Evolutionary conservation across 2,329 filamentous ascomycete species (phyloP).

Genomic region (Dothideomycetes sp.): DNA sequence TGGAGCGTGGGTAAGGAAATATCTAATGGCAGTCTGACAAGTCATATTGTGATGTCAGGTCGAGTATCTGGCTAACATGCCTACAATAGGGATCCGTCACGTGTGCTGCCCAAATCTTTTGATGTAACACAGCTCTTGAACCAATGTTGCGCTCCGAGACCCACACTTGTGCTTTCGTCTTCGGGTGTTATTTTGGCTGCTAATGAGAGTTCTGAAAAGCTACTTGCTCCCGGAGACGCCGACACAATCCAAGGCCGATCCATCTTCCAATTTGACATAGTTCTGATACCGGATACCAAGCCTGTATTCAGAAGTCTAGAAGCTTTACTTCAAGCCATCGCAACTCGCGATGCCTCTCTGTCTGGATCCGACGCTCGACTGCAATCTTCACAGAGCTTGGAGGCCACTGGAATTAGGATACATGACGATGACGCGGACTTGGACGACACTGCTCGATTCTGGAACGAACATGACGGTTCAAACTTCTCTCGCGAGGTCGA

Average conservation of each 20-base stretch:
- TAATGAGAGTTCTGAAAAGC: background rate
- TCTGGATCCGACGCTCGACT: background rate
- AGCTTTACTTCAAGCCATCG: background rate
- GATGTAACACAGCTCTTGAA: too few relatives aligned
- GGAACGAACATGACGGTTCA: background rate
- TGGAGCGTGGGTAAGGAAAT: too few relatives aligned
- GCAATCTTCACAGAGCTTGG: background rate
- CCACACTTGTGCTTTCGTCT: conserved; percentile 2
- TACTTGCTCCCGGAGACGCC: background rate
- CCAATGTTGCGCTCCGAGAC: too few relatives aligned
- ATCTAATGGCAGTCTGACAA: too few relatives aligned
- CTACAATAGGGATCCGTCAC: too few relatives aligned
- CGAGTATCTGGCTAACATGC: too few relatives aligned
- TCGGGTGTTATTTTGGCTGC: background rate
- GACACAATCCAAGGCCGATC: background rate
- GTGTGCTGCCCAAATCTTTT: too few relatives aligned
- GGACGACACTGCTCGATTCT: background rate
- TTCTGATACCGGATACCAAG: background rate
- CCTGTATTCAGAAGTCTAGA: background rate
- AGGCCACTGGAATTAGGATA: background rate
- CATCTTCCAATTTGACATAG: background rate
- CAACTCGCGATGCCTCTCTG: background rate
- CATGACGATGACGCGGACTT: background rate
- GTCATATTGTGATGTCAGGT: too few relatives aligned
- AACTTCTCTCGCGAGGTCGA: background rate